Conservation (phyloP, 805 yeast genomes). For the Candida nonsorbophila region DNA sequence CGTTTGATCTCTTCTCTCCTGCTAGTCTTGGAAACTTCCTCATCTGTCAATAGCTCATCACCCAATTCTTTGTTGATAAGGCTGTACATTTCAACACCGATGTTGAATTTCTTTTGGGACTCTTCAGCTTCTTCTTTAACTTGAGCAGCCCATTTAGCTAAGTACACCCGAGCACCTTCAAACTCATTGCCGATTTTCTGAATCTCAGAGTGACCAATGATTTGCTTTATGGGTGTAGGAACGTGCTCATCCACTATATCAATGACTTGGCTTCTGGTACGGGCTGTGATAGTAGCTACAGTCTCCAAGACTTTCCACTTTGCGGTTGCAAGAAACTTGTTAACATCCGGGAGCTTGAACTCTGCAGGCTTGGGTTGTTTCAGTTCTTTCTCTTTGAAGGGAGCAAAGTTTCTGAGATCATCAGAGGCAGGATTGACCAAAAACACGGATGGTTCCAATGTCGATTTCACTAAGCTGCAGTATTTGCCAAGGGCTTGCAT, state of each 20-base stretch:
- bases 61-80: slow-evolving; percentile 60
- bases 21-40: slow-evolving; percentile 55
- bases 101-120: slow-evolving; percentile 45
- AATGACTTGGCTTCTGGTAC: slow-evolving; percentile 48
- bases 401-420: slow-evolving; percentile 56
- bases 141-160: slow-evolving; percentile 95
- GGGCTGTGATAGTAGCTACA: slow-evolving; percentile 68
- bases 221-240: slow-evolving; percentile 53
- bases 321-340: slow-evolving; percentile 55
- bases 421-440: slow-evolving; percentile 73
- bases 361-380: slow-evolving; percentile 2
- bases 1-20: slow-evolving; percentile 62
- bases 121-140: slow-evolving; percentile 86
- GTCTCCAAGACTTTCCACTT: slow-evolving; percentile 85
- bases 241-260: slow-evolving; percentile 59
- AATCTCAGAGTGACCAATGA: slow-evolving; percentile 76
- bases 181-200: slow-evolving; percentile 79
- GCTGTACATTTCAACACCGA: slow-evolving; percentile 57
- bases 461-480: slow-evolving; percentile 62
- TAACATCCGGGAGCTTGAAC: slow-evolving; percentile 31
- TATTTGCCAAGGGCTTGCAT: slow-evolving; percentile 47
- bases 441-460: slow-evolving; percentile 66
- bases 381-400: slow-evolving; percentile 15
- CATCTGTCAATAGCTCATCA: slow-evolving; percentile 49
- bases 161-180: slow-evolving; percentile 84